phyloP scores from a whole-genome alignment of 371 early-diverging fungal genomes.

The Actinomortierella wolfii region DNA sequence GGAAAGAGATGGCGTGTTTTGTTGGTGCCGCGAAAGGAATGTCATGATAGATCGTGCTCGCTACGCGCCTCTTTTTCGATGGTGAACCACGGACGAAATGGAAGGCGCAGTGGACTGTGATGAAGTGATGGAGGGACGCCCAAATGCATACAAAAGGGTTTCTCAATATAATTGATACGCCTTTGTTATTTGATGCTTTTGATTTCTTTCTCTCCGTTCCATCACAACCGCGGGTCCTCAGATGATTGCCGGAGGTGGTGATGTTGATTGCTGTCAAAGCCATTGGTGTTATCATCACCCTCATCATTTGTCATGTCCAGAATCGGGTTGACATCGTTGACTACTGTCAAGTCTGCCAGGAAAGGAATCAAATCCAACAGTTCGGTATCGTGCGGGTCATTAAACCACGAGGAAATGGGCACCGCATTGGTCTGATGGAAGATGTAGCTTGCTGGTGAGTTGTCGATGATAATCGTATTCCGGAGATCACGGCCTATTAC shows the following conservation, averaged over 20 bases:
- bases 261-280: no score
- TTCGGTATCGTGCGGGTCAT: conserved; percentile 94
- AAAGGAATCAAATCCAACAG: conserved; percentile 92
- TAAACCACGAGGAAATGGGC: conserved; percentile 96
- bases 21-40: background rate
- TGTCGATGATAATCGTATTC: conserved; percentile 84
- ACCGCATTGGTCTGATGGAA: conserved; percentile 96
- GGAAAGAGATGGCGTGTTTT: background rate
- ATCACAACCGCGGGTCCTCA: background rate
- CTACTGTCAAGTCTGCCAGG: conserved; percentile 85
- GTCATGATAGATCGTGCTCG: background rate
- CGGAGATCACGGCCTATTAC: conserved; percentile 86
- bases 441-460: conserved; percentile 92
- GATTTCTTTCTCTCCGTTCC: conserved; percentile 11
- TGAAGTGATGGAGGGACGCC: background rate
- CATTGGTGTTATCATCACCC: background rate
- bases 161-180: background rate
- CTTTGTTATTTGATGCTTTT: conserved; percentile 24
- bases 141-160: no score
- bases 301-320: conserved; percentile 59
- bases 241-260: background rate
- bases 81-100: background rate
- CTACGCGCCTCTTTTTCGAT: no score
- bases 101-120: background rate
- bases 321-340: conserved; percentile 88